phyloP scores from a whole-genome alignment of 2,329 filamentous ascomycete species.

The Claviceps capensis region DNA sequence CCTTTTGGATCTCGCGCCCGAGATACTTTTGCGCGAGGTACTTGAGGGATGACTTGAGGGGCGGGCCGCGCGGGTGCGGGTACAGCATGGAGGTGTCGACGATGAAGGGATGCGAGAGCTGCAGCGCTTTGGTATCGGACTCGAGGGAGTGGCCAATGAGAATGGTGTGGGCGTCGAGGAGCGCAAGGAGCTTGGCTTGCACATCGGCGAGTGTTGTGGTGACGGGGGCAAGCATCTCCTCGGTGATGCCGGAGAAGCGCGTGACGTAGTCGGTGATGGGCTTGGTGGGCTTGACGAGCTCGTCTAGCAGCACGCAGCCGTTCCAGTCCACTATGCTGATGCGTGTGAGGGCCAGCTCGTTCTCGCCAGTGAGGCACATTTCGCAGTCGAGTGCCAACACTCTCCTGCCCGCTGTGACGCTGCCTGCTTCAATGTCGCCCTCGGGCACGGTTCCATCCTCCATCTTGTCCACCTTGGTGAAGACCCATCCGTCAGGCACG shows the following conservation, averaged over 20 bases:
- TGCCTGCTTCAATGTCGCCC: conserved; percentile 60
- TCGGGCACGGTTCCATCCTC: conserved; percentile 57
- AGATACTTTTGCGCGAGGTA: conserved; percentile 81
- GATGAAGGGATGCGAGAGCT: conserved; percentile 81
- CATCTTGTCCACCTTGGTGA: conserved; percentile 54
- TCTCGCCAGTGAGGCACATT: conserved; percentile 82
- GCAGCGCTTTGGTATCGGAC: conserved; percentile 71
- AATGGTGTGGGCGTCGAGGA: conserved; percentile 61
- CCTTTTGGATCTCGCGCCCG: conserved; percentile 75
- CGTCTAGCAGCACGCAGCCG: conserved; percentile 68
- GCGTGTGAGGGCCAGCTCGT: conserved; percentile 71
- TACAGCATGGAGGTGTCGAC: conserved; percentile 85
- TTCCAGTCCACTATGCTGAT: conserved; percentile 83
- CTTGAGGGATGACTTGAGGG: conserved; percentile 81
- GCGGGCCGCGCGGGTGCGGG: conserved; percentile 78
- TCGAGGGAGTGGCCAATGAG: conserved; percentile 72
- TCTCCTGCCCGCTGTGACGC: conserved; percentile 67
- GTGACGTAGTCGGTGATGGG: conserved; percentile 92
- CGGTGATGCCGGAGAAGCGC: conserved; percentile 81
- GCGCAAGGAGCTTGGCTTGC: conserved; percentile 57
- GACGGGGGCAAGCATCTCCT: conserved; percentile 66
- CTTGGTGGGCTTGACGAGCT: conserved; percentile 78
- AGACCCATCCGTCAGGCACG: conserved; percentile 63
- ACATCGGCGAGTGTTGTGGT: conserved; percentile 77
- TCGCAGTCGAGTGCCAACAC: conserved; percentile 85